Base-by-base conservation (phyloP, 1,284 basidiomycete genomes). In the Puccinia brachypodii region DNA sequence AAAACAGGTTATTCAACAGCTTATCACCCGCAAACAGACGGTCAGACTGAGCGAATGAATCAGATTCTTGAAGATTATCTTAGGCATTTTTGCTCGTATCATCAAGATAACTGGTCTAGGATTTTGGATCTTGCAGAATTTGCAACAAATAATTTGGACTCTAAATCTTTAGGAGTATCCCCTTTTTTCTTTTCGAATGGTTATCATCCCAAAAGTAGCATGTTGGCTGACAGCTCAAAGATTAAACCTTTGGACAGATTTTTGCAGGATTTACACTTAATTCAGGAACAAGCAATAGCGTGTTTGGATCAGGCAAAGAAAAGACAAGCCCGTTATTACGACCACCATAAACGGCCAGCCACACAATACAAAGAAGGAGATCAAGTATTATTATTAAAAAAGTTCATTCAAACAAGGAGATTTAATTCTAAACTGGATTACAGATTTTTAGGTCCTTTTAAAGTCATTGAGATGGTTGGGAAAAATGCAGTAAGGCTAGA, bases 111-210 rank as follows among this genome's bases (percentile, higher is more conserved):
- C 71, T 87, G 85, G 86, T n/a, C 11, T 7, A 69, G 82, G 1
- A 83, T 79, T 71, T 78, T 87, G 13, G 79, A 83, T 0, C 56
- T 83, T 0, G 84, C 86, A 0, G 85, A 88, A 56, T 88, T 88
- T 60, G 40, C 85, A 0, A 83, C 85, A 75, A 88, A 87, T 83
- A 86, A 87, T 50, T 31, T 33, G 7, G 28, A 25, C 11, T 72
- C 44, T 25, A 6, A 19, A 3, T 50, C 14, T 2, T 28, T 28
- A 16, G 13, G 22, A 28, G 38, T 50, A 3, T 72, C 69, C 9
- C 50, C 69, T 8, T 72, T 47, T 50, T 72, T 25, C 33, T 72
- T 56, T 50, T 11, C 19, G 6, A 50, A 72, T 47, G 42, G 25
- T 22, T 50, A 28, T 28, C 69, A 72, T 33, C 69, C 40, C 2